Base-by-base conservation (phyloP, 2,329 filamentous ascomycete species). In the Didymella lethalis region DNA sequence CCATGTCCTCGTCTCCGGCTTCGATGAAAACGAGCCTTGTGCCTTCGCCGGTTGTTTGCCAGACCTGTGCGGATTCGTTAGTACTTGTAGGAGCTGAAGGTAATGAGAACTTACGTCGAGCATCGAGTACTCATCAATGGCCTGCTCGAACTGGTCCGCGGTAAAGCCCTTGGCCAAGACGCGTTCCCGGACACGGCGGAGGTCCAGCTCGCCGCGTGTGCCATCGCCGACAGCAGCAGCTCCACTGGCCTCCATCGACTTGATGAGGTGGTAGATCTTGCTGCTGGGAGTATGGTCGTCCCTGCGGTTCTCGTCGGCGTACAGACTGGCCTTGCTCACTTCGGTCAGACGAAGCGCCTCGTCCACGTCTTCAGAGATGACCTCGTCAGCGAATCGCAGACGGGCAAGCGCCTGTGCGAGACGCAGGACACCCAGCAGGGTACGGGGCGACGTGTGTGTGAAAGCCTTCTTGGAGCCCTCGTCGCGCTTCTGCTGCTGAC, bases 141-240 rank as follows among this genome's bases (percentile, higher is more conserved):
- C 90, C 67, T 86, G 86, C 72, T 91, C 84, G 81, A 97, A 93
- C 78, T 99, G 93, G 78, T 98, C 92, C 65, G 93, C 90, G 0
- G 94, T 99, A 78, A 97, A 99, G 2, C 95, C 95, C 85, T 97
- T 97, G 52, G 93, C 95, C 70, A 98, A 84, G 29, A 99, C 93
- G 65, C 95, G 83, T 78, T 97, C 93, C 76, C 93, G 87, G 60
- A 99, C 92, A 78, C 92, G 90, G 66, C 90, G 86, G 82, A 99
- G 85, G 77, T 90, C 95, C 69, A 99, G 80, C 78, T 97, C 93
- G 20, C 90, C 82, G 67, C 85, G 67, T 75, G 74, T 84, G 28
- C 91, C 92, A 46, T 92, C 88, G 41, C 91, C 88, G 67, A 94
- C 93, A 56, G 87, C 87, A 45, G 87, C 88, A 53, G 93, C 92